Evolutionary conservation across 345 rosid genomes (phyloP), one percentile per base, ranked within the genome.

Genomic region (Rhodomyrtus tomentosa): DNA sequence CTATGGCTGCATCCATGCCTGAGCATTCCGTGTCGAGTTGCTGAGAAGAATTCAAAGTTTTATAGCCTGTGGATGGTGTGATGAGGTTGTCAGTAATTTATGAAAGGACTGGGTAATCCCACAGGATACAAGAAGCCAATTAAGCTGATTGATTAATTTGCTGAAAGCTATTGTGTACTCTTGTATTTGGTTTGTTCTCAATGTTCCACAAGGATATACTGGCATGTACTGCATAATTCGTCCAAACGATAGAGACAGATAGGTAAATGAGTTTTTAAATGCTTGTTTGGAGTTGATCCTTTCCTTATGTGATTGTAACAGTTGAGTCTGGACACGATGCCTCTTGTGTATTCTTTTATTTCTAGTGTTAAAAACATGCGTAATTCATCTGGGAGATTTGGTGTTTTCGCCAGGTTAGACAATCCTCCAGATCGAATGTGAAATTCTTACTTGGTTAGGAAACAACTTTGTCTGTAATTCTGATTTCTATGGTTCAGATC

Each of bases 1-100:
- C 88, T 51, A 85, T 80, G 42, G 48, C 82, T 83, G 82, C 83
- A 11, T 88, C 86, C 91, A 87, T 81, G 52, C 59, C 53, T 53
- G 3, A 25, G 59, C 68, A 51, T 4, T 36, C 25, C 24, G 38
- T 54, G 55, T 53, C 9, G n/a, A 76, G 84, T 22, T 53, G 80
- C 80, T 27, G 82, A 54, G 55, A 81, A 16, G 45, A 68, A 68
- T 42, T 68, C 45, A 29, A 21, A 32, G 76, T 68, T 68, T 2
- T 68, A 68, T 68, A 4, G 24, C 32, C 42, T 42, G 36, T 68
- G 18, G 24, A 36, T 32, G 4, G 76, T 16, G 76, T 32, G 24
- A 18, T 68, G 76, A 68, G 76, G 42, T 68, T 59, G 55, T 25
- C 32, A 32, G 53, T 51, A 48, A 27, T 32, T 82, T 24, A 38